Conservation (phyloP, 1,284 basidiomycete species). For the Pseudozyma hubeiensis region DNA sequence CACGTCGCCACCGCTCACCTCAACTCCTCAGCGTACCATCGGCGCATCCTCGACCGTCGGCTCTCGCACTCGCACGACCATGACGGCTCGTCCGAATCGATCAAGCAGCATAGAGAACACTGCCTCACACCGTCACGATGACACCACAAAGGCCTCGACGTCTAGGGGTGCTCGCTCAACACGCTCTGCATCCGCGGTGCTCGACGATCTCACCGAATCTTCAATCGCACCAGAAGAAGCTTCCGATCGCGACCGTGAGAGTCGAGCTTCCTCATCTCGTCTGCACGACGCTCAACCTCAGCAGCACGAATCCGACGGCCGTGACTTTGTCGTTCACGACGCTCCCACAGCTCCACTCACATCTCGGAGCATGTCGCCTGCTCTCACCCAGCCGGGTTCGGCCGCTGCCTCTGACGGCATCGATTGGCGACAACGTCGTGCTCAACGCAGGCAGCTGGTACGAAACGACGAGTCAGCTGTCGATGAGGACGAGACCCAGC, state of each 20-base stretch:
- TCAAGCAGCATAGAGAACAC: conserved; percentile 18
- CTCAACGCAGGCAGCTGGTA: conserved; percentile 32
- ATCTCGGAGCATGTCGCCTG: conserved; percentile 8
- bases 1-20: conserved; percentile 45
- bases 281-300: not conserved
- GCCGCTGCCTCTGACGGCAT: conserved; percentile 4
- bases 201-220: conserved; percentile 46
- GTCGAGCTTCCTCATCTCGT: not conserved
- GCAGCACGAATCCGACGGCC: conserved; percentile 9
- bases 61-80: conserved; percentile 38
- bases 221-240: conserved; percentile 43
- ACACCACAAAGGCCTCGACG: conserved; percentile 31
- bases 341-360: conserved; percentile 13
- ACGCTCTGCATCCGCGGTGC: conserved; percentile 35
- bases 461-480: conserved; percentile 39
- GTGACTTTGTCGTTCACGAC: conserved; percentile 42
- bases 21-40: conserved; percentile 36
- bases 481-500: conserved; percentile 31
- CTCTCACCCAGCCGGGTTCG: not conserved
- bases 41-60: conserved; percentile 43
- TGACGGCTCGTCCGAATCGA: conserved; percentile 39
- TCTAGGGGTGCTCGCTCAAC: conserved; percentile 29
- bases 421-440: conserved; percentile 35
- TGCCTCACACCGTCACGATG: conserved; percentile 24
- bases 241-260: conserved; percentile 2